phyloP scores from a whole-genome alignment of 768 basidiomycete genomes.

The Hysterangium stoloniferum region DNA sequence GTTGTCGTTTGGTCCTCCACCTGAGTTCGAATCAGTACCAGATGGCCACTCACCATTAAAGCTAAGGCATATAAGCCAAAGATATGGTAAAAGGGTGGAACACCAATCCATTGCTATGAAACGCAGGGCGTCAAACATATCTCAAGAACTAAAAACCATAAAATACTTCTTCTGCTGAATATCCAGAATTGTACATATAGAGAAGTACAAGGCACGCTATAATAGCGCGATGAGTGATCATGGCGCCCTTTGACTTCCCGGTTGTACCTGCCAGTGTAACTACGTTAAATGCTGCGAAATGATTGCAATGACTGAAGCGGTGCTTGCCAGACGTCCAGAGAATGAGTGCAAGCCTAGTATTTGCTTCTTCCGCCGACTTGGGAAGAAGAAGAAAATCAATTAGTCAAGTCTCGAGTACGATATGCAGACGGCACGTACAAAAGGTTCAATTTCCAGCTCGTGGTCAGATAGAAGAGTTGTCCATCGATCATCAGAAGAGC shows the following conservation, averaged over 20 bases:
- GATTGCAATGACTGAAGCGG: background rate
- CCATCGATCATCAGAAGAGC: background rate
- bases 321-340: constrained; percentile 4
- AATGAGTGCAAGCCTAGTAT: constrained; percentile 1
- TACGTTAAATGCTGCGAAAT: background rate
- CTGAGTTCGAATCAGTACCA: background rate
- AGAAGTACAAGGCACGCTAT: background rate
- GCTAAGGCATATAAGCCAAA: background rate
- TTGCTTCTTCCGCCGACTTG: constrained; percentile 1
- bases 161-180: background rate
- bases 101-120: constrained; percentile 2
- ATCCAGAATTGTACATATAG: background rate
- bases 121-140: background rate
- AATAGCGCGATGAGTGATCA: constrained; percentile 3
- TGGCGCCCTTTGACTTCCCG: constrained; percentile 4
- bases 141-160: background rate
- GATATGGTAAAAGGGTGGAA: background rate
- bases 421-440: background rate
- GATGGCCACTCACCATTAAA: background rate
- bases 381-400: background rate
- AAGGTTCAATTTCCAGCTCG: background rate
- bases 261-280: background rate
- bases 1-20: background rate
- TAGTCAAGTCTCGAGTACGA: background rate
- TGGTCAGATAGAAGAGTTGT: background rate